Percentiles rank a stretch among this genome's conserved stretches.
phyloP scores from a whole-genome alignment of 139 green algal species.

The Diplosphaera chodatii region DNA sequence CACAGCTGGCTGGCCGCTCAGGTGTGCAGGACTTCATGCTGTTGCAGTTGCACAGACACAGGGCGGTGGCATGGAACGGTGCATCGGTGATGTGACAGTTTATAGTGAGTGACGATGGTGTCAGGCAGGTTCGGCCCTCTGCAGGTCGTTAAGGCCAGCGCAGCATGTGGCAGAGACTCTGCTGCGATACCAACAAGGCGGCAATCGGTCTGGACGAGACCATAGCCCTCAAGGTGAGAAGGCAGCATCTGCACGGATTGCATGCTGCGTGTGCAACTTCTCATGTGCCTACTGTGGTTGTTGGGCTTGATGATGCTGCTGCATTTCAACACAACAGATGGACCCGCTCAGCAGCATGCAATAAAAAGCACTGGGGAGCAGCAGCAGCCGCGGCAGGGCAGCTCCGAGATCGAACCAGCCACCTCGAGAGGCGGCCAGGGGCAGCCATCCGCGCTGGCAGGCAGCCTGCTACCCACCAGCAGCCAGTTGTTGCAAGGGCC shows the following conservation, averaged over 20 bases:
- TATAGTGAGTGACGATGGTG: no score
- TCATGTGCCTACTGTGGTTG: no score
- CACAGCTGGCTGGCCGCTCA: constrained; percentile 20
- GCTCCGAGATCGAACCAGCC: neutral
- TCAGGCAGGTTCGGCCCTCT: neutral
- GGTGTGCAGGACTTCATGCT: no score
- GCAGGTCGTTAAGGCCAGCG: constrained; percentile 24
- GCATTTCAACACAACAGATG: no score
- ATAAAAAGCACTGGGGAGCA: neutral
- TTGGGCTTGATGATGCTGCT: no score
- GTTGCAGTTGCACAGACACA: no score
- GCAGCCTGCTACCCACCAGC: neutral
- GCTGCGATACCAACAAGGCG: constrained; percentile 7
- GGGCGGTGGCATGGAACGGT: no score
- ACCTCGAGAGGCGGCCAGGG: neutral
- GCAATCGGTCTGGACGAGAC: neutral
- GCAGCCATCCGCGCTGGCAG: neutral
- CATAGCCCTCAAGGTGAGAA: no score
- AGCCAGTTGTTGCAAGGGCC: neutral
- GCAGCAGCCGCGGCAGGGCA: neutral
- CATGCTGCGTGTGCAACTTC: no score
- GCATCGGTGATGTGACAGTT: no score
- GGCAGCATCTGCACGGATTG: no score
- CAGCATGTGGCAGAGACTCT: constrained; percentile 21
- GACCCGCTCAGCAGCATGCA: no score